These are phyloP conservation scores for Nemania serpens DNA, from an alignment of 2,329 filamentous ascomycete genomes.

Conservation along the genomic window DNA sequence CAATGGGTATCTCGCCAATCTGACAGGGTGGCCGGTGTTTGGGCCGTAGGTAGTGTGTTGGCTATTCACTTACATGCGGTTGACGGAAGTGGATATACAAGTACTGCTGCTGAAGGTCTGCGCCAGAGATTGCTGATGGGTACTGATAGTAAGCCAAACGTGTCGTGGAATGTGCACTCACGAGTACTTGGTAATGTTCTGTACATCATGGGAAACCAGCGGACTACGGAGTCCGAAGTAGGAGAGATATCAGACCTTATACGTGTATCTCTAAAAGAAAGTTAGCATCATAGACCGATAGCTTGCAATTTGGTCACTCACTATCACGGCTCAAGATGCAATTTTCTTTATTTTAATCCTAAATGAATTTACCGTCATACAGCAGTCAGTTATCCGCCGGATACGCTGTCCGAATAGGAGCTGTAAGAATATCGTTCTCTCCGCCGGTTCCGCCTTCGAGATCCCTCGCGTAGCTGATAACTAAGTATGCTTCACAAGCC, in stretches of 20 bases:
- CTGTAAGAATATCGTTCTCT: too few species aligned
- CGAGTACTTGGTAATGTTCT: conserved; percentile 62
- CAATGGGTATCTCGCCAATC: conserved; percentile 59
- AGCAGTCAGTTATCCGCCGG: too few species aligned
- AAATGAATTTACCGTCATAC: too few species aligned
- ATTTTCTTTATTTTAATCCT: too few species aligned
- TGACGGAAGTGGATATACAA: conserved; percentile 52
- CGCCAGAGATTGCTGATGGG: conserved; percentile 29
- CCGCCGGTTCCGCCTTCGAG: too few species aligned
- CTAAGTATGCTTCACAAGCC: too few species aligned
- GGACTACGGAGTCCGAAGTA: conserved; percentile 38
- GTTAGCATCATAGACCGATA: background rate
- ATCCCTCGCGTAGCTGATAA: too few species aligned
- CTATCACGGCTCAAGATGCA: too few species aligned
- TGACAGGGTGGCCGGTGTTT: conserved; percentile 64
- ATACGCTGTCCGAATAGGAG: too few species aligned
- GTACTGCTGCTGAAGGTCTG: conserved; percentile 32
- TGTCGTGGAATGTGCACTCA: conserved; percentile 56
- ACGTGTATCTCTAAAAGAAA: conserved; percentile 12
- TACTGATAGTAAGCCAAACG: background rate
- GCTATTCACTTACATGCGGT: conserved; percentile 61
- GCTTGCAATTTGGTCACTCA: too few species aligned
- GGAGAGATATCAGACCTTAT: conserved; percentile 33
- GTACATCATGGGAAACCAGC: conserved; percentile 62
- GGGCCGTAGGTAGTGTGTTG: conserved; percentile 76